A percentile compares a stretch with the other conserved stretches of the same genome.
phyloP scores from a whole-genome alignment of 192 early-diverging fungal genomes.

The Geranomyces michiganensis region DNA sequence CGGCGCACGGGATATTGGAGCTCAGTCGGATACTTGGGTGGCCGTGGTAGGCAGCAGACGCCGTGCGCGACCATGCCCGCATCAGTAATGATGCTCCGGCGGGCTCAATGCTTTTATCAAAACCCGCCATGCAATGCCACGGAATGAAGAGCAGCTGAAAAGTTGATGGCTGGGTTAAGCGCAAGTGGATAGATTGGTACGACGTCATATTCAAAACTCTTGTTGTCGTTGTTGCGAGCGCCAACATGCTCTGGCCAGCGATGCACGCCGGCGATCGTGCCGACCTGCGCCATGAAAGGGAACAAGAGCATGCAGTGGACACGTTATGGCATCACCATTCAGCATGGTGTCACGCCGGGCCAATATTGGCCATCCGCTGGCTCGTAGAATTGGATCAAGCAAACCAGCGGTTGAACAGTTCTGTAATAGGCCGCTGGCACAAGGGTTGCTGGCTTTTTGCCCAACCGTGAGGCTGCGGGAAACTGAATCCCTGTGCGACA shows the following conservation, averaged over 20 bases:
- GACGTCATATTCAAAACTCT: conserved; percentile 15
- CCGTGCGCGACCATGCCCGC: not conserved
- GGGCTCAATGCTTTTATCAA: no score
- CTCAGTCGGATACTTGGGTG: conserved; percentile 17
- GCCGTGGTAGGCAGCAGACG: conserved; percentile 28
- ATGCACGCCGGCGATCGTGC: conserved; percentile 18
- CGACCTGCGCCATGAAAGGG: conserved; percentile 12
- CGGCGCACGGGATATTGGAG: conserved; percentile 7
- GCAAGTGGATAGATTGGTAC: not conserved
- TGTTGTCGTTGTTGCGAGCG: conserved; percentile 31
- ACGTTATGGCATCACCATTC: conserved; percentile 33
- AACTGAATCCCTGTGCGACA: no score
- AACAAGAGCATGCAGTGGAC: conserved; percentile 7
- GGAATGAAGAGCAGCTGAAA: conserved; percentile 26
- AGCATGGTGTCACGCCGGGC: conserved; percentile 33
- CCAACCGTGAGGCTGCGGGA: no score
- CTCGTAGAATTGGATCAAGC: no score
- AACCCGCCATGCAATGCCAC: conserved; percentile 33
- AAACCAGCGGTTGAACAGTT: no score
- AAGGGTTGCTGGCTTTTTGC: no score
- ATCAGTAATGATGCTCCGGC: no score
- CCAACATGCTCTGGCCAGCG: conserved; percentile 35
- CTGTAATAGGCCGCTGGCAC: no score
- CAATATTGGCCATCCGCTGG: conserved; percentile 21
- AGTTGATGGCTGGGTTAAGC: conserved; percentile 20